These are phyloP conservation scores for Rhododendron kiyosumense DNA, from an alignment of 148 eudicot species.

Conservation along the genomic window DNA sequence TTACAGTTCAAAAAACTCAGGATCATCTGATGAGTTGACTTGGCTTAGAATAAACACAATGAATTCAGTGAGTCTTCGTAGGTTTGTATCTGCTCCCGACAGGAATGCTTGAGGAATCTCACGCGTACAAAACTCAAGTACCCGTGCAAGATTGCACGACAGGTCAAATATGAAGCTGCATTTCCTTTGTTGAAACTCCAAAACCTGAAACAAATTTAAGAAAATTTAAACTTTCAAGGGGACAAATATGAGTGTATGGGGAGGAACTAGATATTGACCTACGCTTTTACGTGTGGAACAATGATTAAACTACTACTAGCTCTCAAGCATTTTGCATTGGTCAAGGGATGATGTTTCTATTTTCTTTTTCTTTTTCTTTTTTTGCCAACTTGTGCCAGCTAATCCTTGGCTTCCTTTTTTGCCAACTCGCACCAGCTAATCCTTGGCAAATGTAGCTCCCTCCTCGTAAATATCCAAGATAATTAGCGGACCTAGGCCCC, in stretches of 20 bases:
- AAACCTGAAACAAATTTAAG: constrained; percentile 30
- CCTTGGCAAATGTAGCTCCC: not conserved
- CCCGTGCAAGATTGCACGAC: constrained; percentile 92
- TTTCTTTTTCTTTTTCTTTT: not conserved
- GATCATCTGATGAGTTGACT: constrained; percentile 60
- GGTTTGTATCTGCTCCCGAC: constrained; percentile 76
- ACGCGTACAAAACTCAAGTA: constrained; percentile 79
- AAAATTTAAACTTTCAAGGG: not conserved
- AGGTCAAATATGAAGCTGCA: constrained; percentile 81
- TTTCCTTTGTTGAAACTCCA: constrained; percentile 81
- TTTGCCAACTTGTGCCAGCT: not conserved
- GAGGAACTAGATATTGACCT: not conserved
- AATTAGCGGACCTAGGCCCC: not conserved
- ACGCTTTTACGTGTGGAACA: not conserved
- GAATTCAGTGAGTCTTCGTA: constrained; percentile 75
- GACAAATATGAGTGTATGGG: not conserved
- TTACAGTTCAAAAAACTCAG: constrained; percentile 75
- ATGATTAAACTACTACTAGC: not conserved
- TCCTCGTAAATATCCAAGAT: not conserved
- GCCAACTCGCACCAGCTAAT: not conserved
- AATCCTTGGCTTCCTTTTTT: not conserved
- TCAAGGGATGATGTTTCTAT: not conserved
- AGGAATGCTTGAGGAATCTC: constrained; percentile 87
- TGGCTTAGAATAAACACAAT: constrained; percentile 79
- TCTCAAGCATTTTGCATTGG: not conserved